Percentiles rank a stretch among this genome's conserved stretches.
These are phyloP conservation scores for Hirsutella thompsonii DNA, from an alignment of 2,329 filamentous ascomycete genomes.

Conservation along the genomic window DNA sequence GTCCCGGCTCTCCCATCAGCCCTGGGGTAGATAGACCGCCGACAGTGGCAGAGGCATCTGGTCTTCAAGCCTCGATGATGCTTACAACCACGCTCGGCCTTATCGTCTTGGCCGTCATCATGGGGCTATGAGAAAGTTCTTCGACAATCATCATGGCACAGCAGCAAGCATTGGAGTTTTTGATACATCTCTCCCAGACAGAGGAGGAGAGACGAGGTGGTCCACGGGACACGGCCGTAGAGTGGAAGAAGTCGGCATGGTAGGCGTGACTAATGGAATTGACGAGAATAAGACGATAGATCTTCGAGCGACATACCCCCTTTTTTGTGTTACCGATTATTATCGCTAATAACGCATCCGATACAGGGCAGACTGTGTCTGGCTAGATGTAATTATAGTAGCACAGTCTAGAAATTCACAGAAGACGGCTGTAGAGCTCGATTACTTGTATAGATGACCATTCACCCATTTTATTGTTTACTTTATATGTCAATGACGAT, in stretches of 20 bases:
- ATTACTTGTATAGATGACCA: no score
- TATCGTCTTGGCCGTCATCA: background rate
- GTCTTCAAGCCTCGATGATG: background rate
- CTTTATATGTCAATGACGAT: conserved; percentile 21
- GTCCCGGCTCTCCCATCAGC: no score
- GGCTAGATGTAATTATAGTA: background rate
- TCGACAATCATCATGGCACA: background rate
- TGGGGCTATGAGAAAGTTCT: conserved; percentile 1
- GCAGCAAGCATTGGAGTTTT: background rate
- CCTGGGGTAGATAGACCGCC: background rate
- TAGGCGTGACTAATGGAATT: no score
- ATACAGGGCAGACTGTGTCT: background rate
- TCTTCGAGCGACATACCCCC: background rate
- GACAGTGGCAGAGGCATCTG: conserved; percentile 1
- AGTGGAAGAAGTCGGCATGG: no score
- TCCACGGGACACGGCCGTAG: no score
- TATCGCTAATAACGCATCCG: background rate
- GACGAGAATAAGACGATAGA: background rate
- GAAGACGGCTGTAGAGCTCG: no score
- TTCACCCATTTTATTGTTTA: no score
- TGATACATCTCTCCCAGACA: background rate
- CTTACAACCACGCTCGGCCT: background rate
- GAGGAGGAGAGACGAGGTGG: no score
- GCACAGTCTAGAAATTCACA: background rate
- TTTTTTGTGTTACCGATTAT: background rate